Evolutionary conservation across 495 filamentous ascomycete genomes (phyloP).

Genomic region (Tetracladium marchalianum): DNA sequence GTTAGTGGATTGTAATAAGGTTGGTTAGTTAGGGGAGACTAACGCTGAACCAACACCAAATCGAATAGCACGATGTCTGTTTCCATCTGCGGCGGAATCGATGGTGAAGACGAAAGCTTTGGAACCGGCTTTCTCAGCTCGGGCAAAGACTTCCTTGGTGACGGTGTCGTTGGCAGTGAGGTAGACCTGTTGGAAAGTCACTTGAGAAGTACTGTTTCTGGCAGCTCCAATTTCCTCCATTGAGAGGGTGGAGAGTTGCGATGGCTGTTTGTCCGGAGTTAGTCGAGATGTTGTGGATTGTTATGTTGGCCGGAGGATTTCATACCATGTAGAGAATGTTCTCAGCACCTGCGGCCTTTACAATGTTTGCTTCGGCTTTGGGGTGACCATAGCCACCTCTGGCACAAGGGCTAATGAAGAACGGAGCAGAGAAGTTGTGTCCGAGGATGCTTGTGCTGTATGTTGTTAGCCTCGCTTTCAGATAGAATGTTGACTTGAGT

Average conservation of each 20-base stretch:
- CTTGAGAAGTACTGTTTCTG: slow-evolving; percentile 19
- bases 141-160: slow-evolving; percentile 13
- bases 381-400: slow-evolving; percentile 26
- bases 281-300: not conserved
- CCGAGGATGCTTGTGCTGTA: slow-evolving; percentile 25
- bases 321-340: slow-evolving; percentile 26
- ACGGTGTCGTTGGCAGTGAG: slow-evolving; percentile 27
- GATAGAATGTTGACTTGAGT: too few species aligned
- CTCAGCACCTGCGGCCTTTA: slow-evolving; percentile 23
- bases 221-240: slow-evolving; percentile 28
- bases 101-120: slow-evolving; percentile 25
- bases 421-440: slow-evolving; percentile 31
- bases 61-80: slow-evolving; percentile 13
- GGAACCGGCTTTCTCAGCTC: slow-evolving; percentile 15
- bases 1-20: not conserved
- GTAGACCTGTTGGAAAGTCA: slow-evolving; percentile 31
- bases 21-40: not conserved
- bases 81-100: slow-evolving; percentile 19
- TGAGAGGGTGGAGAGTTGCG: slow-evolving; percentile 20
- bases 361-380: slow-evolving; percentile 27
- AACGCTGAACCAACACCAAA: slow-evolving; percentile 2
- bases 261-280: slow-evolving; percentile 1
- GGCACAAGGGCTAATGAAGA: slow-evolving; percentile 32
- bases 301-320: not conserved
- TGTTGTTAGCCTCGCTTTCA: not conserved